Percentiles rank a stretch among this genome's conserved stretches.
phyloP scores from a whole-genome alignment of 2,329 filamentous ascomycete species.

The Phyllosticta citriasiana region DNA sequence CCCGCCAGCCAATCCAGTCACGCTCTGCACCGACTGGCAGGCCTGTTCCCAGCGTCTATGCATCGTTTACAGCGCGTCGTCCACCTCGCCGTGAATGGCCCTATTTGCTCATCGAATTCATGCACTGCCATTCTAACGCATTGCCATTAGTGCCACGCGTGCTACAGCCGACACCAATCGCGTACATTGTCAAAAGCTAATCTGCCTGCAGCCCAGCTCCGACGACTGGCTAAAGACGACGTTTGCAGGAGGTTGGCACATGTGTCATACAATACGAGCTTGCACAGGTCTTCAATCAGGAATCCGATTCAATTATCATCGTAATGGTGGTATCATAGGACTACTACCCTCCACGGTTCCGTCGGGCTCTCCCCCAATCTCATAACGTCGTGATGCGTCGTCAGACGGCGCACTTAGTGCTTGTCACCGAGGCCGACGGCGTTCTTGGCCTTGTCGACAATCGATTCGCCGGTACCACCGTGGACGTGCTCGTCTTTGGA shows the following conservation, averaged over 20 bases:
- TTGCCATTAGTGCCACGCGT: background rate
- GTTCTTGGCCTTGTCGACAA: slow-evolving; percentile 40
- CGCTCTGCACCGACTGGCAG: background rate
- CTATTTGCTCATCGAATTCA: background rate
- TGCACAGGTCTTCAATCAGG: background rate
- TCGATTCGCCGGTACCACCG: slow-evolving; percentile 26
- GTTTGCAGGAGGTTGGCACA: background rate
- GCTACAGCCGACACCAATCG: background rate
- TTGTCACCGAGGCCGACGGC: slow-evolving; percentile 36
- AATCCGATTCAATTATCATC: background rate
- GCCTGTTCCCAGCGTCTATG: background rate
- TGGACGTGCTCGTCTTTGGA: slow-evolving; percentile 29
- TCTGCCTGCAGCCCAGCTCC: background rate
- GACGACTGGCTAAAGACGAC: background rate
- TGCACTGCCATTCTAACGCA: background rate
- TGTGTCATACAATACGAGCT: background rate
- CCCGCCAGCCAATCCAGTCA: background rate
- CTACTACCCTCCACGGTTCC: slow-evolving; percentile 1
- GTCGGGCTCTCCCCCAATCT: background rate
- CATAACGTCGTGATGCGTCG: background rate
- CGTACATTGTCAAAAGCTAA: background rate
- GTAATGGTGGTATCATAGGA: slow-evolving; percentile 10
- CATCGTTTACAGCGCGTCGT: background rate
- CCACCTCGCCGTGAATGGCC: background rate
- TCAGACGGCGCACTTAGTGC: slow-evolving; percentile 17